Base-by-base conservation (phyloP, 805 yeast species). In the Teunomyces barrocoloradensis region DNA sequence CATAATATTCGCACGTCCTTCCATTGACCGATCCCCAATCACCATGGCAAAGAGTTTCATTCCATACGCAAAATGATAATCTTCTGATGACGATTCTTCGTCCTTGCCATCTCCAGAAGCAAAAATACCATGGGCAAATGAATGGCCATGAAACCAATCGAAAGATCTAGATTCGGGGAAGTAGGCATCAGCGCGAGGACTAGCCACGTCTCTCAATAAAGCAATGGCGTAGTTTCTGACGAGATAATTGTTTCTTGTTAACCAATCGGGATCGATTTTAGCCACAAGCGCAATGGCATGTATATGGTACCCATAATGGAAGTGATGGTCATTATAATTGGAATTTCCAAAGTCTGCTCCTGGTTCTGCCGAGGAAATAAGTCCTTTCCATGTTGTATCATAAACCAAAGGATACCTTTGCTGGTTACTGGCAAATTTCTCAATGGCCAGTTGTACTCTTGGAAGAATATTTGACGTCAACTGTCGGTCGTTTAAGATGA, bases 141-240 rank as follows among this genome's bases (percentile, higher is more conserved):
- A 84, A 60, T 86, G 91, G 0, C 92, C 92, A 56, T 78, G 78
- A 59, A 68, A 86, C 88, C 88, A 86, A 59, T 84, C 89, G 65
- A 85, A 85, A 6, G 81, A 74, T 58, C 91, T 74, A 39, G 73
- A 83, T 13, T 79, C 83, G 5, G 90, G 90, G 66, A 85, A 85
- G 55, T 63, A 77, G 2, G 60, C 54, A 55, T 86, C 91, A 5
- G 68, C 65, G 12, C 66, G 68, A 4, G 88, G 87, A 52, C 80
- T 82, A 2, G 87, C 84, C 50, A 77, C 80, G 65, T 85, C 91
- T 64, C 90, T 74, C n/a, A 83, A 61, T 46, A 85, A 69, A 11
- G 79, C 68, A 41, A 75, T 78, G 11, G 79, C 82, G 76, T 85
- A 85, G 28, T 71, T 66, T 50, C 63, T 68, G 3, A 73, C 70